phyloP scores from a whole-genome alignment of 768 basidiomycete species.

The Trametes coccinea region DNA sequence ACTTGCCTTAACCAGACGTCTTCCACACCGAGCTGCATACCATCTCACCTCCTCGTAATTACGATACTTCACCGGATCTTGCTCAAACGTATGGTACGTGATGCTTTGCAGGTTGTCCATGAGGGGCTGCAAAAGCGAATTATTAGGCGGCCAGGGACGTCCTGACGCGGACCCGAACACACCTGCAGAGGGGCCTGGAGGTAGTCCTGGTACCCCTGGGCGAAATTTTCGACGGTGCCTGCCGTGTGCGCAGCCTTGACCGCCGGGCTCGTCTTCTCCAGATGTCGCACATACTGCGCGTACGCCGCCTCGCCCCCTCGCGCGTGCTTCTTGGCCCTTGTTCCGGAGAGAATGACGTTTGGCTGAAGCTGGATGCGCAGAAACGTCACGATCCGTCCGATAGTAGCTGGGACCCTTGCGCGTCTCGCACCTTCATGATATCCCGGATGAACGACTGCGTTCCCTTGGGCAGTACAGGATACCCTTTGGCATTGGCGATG shows the following conservation, averaged over 20 bases:
- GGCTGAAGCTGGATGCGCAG: constrained; percentile 69
- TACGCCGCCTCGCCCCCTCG: constrained; percentile 87
- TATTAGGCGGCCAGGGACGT: neutral
- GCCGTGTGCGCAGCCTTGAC: constrained; percentile 62
- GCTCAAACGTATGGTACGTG: constrained; percentile 97
- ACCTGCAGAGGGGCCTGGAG: constrained; percentile 94
- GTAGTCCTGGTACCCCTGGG: constrained; percentile 92
- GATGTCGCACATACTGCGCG: constrained; percentile 81
- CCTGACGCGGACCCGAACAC: constrained; percentile 22
- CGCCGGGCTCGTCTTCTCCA: constrained; percentile 75
- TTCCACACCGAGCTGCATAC: neutral
- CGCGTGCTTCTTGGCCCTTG: constrained; percentile 60
- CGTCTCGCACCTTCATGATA: constrained; percentile 72
- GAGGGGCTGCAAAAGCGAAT: constrained; percentile 61
- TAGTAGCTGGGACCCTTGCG: neutral
- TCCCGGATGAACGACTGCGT: constrained; percentile 90
- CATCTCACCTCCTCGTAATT: constrained; percentile 84
- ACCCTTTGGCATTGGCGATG: constrained; percentile 94
- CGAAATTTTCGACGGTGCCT: constrained; percentile 87
- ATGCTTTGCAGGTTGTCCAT: constrained; percentile 97
- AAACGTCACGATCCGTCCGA: neutral
- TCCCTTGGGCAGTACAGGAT: constrained; percentile 92
- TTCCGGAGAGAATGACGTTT: constrained; percentile 77
- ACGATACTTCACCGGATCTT: constrained; percentile 94
- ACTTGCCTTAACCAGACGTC: neutral